Evolutionary conservation across 208 protist species (phyloP).

Genomic region (Lotmaria passim): DNA sequence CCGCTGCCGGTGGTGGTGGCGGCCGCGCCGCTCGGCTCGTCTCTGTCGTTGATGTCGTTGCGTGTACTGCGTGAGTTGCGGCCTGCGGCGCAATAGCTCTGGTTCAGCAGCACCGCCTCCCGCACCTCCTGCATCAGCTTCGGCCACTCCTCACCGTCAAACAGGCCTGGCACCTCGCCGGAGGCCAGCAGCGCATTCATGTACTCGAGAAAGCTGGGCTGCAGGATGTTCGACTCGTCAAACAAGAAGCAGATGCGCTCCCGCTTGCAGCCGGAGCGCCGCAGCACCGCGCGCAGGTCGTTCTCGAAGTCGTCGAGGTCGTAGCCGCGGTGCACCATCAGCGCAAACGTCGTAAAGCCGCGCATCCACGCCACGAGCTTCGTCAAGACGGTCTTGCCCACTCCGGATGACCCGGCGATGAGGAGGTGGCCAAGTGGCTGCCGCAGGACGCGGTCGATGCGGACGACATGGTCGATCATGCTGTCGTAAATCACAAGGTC

Average conservation of each 20-base stretch:
- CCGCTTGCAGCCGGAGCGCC: conserved; percentile 94
- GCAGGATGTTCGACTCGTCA: conserved; percentile 99
- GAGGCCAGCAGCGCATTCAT: conserved; percentile 99
- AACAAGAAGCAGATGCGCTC: conserved; percentile 99
- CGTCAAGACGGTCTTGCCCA: conserved; percentile 98
- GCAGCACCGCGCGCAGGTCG: conserved; percentile 97
- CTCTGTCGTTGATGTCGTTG: conserved; percentile 6
- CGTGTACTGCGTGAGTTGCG: conserved; percentile 6
- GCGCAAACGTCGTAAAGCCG: conserved; percentile 95
- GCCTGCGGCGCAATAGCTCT: conserved; percentile 29
- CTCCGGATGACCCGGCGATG: conserved; percentile 96
- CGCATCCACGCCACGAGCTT: conserved; percentile 99
- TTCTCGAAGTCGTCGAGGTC: conserved; percentile 97
- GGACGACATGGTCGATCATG: conserved; percentile 98
- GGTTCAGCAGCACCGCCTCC: conserved; percentile 49
- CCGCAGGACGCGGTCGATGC: conserved; percentile 98
- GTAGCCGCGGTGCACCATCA: conserved; percentile 98
- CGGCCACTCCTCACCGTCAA: conserved; percentile 98
- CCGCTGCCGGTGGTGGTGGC: neutral
- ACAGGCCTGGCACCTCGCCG: conserved; percentile 98
- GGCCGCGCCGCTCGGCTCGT: neutral
- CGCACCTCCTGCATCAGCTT: conserved; percentile 94
- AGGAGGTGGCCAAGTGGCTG: conserved; percentile 98
- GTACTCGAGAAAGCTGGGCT: conserved; percentile 98
- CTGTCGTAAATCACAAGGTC: conserved; percentile 98